Evolutionary conservation across 345 rosid genomes (phyloP).

Genomic region (Dipteronia dyeriana): DNA sequence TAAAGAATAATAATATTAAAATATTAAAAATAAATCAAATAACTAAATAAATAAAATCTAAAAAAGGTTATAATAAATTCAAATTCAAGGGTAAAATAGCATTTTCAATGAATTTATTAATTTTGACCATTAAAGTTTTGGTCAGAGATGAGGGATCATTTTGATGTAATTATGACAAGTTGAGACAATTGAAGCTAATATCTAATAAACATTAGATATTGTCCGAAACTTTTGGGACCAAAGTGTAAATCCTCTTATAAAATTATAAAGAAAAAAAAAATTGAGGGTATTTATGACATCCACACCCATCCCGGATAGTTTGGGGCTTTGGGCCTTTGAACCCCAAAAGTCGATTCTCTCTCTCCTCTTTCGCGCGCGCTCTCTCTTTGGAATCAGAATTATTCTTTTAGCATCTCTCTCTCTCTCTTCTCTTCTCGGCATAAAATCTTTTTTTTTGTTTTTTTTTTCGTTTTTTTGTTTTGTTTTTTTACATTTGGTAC

Average conservation of each 20-base stretch:
- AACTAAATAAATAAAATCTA: too few species aligned
- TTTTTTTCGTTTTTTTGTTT: not conserved
- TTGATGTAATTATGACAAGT: too few species aligned
- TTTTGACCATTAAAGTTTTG: too few species aligned
- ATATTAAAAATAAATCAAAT: too few species aligned
- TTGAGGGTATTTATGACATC: not conserved
- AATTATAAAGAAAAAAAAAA: not conserved
- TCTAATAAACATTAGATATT: not conserved
- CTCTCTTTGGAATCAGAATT: conserved; percentile 22
- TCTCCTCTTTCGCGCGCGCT: not conserved
- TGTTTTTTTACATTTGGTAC: not conserved
- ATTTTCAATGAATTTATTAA: too few species aligned
- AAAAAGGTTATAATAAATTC: too few species aligned
- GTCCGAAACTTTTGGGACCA: too few species aligned
- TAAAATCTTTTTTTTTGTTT: not conserved
- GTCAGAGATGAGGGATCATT: too few species aligned
- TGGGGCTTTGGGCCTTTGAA: conserved; percentile 9
- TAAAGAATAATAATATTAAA: too few species aligned
- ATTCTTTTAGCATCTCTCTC: conserved; percentile 14
- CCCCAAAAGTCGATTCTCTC: not conserved
- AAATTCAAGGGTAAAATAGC: too few species aligned
- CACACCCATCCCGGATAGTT: not conserved
- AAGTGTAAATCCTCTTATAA: not conserved
- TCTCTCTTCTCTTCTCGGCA: not conserved
- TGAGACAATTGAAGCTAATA: too few species aligned